Conservation (phyloP, 2,329 filamentous ascomycete genomes). For the Sclerotinia borealis region DNA sequence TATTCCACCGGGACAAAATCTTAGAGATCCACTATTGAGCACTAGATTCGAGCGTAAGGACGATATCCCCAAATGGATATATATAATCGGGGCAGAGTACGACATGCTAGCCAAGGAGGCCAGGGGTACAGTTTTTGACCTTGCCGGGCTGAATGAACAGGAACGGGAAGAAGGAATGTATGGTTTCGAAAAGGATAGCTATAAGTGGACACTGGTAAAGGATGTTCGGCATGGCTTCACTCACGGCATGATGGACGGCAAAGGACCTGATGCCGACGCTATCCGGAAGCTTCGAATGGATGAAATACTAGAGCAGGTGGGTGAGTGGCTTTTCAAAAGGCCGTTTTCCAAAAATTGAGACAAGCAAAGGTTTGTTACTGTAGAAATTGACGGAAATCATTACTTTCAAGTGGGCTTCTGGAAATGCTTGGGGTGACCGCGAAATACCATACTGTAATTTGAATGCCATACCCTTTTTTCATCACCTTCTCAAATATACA, state of each 20-base stretch:
- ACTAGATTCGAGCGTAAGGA: constrained; percentile 20
- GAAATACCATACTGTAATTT: neutral
- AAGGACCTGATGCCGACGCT: constrained; percentile 13
- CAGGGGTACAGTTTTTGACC: constrained; percentile 14
- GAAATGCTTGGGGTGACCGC: neutral
- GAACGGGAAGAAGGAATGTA: constrained; percentile 10
- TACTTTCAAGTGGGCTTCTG: neutral
- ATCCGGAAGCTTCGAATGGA: constrained; percentile 12
- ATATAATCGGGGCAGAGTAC: constrained; percentile 19
- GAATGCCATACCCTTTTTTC: neutral
- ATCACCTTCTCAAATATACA: too few species aligned
- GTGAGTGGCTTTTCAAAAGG: constrained; percentile 19
- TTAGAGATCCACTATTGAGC: constrained; percentile 24
- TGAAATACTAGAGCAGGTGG: constrained; percentile 17
- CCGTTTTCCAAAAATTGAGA: constrained; percentile 1
- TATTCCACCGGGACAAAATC: constrained; percentile 22
- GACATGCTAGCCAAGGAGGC: constrained; percentile 22
- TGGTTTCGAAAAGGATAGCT: constrained; percentile 19
- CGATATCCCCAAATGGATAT: constrained; percentile 22
- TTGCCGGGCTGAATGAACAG: constrained; percentile 14
- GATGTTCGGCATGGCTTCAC: constrained; percentile 22
- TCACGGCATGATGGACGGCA: constrained; percentile 17
- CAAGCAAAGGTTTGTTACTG: too few species aligned
- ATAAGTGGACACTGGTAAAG: constrained; percentile 19
- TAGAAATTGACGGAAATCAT: neutral